These are phyloP conservation scores for Evernia prunastri DNA, from an alignment of 495 filamentous ascomycete species.

Conservation along the genomic window DNA sequence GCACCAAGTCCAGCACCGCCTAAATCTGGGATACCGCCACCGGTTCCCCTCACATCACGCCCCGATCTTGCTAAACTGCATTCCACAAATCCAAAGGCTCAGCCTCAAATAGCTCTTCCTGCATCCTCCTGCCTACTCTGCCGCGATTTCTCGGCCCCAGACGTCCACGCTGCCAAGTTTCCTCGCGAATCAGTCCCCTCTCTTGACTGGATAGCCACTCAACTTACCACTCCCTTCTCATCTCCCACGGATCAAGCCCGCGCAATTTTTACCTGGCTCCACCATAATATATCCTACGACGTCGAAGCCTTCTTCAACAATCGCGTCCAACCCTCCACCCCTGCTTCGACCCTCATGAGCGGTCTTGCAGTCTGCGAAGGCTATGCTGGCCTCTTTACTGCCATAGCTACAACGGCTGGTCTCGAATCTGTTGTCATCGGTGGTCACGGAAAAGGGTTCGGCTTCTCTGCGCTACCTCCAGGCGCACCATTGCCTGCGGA, in stretches of 20 bases:
- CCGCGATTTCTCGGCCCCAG: conserved; percentile 78
- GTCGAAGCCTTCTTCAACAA: conserved; percentile 65
- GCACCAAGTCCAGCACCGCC: conserved; percentile 14
- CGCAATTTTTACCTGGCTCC: conserved; percentile 88
- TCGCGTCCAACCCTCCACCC: conserved; percentile 57
- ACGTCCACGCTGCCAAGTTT: conserved; percentile 69
- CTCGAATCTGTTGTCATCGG: conserved; percentile 61
- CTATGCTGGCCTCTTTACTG: conserved; percentile 76
- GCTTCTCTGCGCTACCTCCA: conserved; percentile 49
- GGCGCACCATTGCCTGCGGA: conserved; percentile 55
- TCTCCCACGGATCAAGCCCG: conserved; percentile 85
- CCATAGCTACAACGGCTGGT: conserved; percentile 66
- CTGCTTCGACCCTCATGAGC: conserved; percentile 56
- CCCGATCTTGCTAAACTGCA: conserved; percentile 51
- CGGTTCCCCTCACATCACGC: conserved; percentile 50
- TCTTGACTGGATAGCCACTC: conserved; percentile 61
- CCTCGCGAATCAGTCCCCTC: conserved; percentile 49
- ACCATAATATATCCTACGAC: conserved; percentile 90
- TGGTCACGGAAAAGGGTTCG: conserved; percentile 86
- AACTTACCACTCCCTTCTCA: conserved; percentile 71
- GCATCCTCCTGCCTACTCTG: conserved; percentile 62
- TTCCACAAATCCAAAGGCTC: conserved; percentile 47
- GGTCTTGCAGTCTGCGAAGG: conserved; percentile 88
- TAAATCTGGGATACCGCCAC: conserved; percentile 40
- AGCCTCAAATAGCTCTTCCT: conserved; percentile 15